Percentiles rank a stretch among this genome's conserved stretches.
phyloP scores from a whole-genome alignment of 495 filamentous ascomycete genomes.

The Filosporella fistucella region DNA sequence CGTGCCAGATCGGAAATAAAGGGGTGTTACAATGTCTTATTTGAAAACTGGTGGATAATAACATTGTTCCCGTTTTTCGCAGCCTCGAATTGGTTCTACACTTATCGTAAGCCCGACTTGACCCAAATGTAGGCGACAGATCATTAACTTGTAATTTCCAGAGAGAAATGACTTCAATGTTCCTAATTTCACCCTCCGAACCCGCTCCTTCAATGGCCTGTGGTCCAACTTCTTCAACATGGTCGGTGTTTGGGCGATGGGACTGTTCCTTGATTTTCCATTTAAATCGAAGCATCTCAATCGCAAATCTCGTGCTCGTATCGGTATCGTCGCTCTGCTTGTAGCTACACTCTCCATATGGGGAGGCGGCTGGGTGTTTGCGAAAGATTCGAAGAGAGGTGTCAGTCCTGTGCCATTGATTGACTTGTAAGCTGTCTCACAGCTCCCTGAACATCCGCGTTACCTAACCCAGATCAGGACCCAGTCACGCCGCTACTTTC shows the following conservation, averaged over 20 bases:
- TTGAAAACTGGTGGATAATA: too few species aligned
- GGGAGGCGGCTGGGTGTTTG: conserved; percentile 80
- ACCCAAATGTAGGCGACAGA: too few species aligned
- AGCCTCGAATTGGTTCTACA: conserved; percentile 75
- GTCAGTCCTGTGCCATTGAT: conserved; percentile 58
- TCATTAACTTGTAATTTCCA: too few species aligned
- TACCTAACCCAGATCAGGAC: too few species aligned
- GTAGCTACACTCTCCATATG: conserved; percentile 75
- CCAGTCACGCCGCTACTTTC: too few species aligned
- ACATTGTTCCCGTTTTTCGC: conserved; percentile 83
- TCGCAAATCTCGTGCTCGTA: conserved; percentile 69
- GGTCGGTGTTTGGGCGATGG: conserved; percentile 72
- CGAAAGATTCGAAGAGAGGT: conserved; percentile 48
- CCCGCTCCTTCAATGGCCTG: conserved; percentile 73
- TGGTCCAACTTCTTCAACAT: conserved; percentile 88
- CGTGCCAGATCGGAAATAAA: too few species aligned
- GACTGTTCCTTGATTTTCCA: conserved; percentile 64
- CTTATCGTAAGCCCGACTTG: too few species aligned
- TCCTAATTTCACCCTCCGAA: conserved; percentile 75
- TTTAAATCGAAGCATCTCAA: too few species aligned
- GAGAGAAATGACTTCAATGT: too few species aligned
- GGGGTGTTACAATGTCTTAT: too few species aligned
- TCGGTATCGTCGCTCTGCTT: conserved; percentile 58
- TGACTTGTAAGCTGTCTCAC: conserved; percentile 82
- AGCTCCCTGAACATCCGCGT: too few species aligned